A percentile compares a stretch with the other conserved stretches of the same genome.
Conservation (phyloP, 257 asterid genomes). For the Primulina huaijiensis region DNA sequence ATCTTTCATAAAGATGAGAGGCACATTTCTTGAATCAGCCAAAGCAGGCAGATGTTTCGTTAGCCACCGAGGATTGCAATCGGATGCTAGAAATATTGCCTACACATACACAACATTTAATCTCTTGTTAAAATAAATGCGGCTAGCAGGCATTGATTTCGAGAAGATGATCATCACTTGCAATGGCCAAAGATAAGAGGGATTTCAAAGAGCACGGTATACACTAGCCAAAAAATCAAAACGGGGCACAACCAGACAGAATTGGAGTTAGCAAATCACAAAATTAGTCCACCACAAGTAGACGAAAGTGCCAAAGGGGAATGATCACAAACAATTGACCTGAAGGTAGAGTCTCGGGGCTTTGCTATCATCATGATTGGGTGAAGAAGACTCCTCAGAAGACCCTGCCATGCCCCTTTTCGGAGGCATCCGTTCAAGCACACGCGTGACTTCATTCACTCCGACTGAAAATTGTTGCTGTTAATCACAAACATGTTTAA, state of each 20-base stretch:
- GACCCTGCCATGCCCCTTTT: conserved; percentile 18
- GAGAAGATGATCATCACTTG: no score
- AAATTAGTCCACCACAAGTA: neutral
- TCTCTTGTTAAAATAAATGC: no score
- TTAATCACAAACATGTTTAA: conserved; percentile 12
- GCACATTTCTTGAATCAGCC: conserved; percentile 72
- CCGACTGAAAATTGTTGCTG: conserved; percentile 85
- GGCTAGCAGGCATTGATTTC: no score
- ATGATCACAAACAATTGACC: conserved; percentile 31
- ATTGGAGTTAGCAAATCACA: conserved; percentile 8
- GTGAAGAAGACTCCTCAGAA: conserved; percentile 13
- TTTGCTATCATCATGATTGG: conserved; percentile 18
- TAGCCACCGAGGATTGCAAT: conserved; percentile 81
- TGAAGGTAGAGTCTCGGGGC: conserved; percentile 46
- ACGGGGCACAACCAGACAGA: neutral
- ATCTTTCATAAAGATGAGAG: conserved; percentile 61
- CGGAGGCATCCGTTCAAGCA: conserved; percentile 68
- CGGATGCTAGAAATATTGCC: conserved; percentile 76
- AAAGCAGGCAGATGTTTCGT: conserved; percentile 68
- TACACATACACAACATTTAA: conserved; percentile 19
- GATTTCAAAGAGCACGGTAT: no score
- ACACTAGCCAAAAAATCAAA: no score
- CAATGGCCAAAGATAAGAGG: no score
- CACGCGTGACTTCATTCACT: conserved; percentile 85
- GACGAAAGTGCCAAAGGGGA: neutral